phyloP scores from a whole-genome alignment of 2,329 filamentous ascomycete species.

The Huntiella omanensis region DNA sequence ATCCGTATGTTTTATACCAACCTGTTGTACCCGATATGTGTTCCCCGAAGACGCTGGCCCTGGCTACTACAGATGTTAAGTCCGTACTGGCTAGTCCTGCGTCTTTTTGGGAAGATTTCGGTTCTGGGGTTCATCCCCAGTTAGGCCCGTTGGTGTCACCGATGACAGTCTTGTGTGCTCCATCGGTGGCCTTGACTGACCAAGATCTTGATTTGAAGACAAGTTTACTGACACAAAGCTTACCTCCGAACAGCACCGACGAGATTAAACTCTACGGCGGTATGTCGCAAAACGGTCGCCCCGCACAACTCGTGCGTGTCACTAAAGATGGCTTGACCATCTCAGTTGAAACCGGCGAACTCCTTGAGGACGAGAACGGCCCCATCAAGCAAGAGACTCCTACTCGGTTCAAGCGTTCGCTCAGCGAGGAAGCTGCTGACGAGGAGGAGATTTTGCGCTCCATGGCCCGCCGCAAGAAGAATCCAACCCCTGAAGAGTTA shows the following conservation, averaged over 20 bases:
- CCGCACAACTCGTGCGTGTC: conserved; percentile 66
- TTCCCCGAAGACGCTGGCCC: neutral
- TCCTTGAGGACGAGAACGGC: conserved; percentile 32
- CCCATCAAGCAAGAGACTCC: conserved; percentile 22
- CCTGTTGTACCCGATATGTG: conserved; percentile 4
- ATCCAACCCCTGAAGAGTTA: conserved; percentile 66
- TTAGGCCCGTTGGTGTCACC: too few species aligned
- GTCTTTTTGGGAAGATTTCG: too few species aligned
- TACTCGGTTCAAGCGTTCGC: conserved; percentile 44
- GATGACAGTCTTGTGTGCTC: too few species aligned
- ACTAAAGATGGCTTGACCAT: conserved; percentile 64
- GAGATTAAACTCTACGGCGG: conserved; percentile 68
- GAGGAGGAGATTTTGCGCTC: conserved; percentile 73
- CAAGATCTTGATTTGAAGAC: too few species aligned
- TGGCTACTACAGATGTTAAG: too few species aligned
- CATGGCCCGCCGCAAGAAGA: conserved; percentile 93
- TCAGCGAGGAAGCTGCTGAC: conserved; percentile 52
- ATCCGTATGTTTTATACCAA: conserved; percentile 19
- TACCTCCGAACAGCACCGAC: conserved; percentile 27
- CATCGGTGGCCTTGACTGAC: too few species aligned
- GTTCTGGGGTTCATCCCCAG: too few species aligned
- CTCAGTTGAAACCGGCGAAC: conserved; percentile 53
- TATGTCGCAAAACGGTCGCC: conserved; percentile 60
- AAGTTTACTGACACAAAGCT: conserved; percentile 15
- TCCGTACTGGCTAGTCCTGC: too few species aligned